Evolutionary conservation across 306 rosid genomes (phyloP).

Genomic region (Fragaria vesca): DNA sequence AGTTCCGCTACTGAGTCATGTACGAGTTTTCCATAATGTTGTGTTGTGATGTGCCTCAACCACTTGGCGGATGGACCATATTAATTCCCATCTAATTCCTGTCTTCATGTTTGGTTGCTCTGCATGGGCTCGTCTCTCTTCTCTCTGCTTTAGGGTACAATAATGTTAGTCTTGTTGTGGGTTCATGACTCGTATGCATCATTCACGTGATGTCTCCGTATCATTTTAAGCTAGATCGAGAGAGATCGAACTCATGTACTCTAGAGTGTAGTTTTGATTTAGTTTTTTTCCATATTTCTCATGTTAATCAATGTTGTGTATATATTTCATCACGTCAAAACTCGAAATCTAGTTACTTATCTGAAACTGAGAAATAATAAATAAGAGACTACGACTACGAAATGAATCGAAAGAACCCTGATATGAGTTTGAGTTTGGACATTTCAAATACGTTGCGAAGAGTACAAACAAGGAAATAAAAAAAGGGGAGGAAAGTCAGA

Average conservation of each 20-base stretch:
- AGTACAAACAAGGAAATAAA: too few relatives aligned
- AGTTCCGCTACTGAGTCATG: background rate
- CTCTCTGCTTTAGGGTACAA: constrained; percentile 15
- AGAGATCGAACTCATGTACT: too few relatives aligned
- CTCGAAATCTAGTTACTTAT: too few relatives aligned
- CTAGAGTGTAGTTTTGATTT: too few relatives aligned
- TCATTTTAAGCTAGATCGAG: too few relatives aligned
- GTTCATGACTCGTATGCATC: background rate
- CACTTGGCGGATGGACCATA: constrained; percentile 41
- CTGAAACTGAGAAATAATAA: too few relatives aligned
- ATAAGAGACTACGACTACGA: accelerated
- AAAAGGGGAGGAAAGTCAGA: background rate
- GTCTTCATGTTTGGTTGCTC: constrained; percentile 17
- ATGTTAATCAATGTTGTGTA: too few relatives aligned
- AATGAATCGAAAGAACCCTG: background rate
- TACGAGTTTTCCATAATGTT: constrained; percentile 39
- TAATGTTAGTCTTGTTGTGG: background rate
- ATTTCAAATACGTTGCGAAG: background rate
- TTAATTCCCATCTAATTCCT: background rate
- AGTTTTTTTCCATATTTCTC: too few relatives aligned
- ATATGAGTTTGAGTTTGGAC: background rate
- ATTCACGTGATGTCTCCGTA: background rate
- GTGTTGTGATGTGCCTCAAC: constrained; percentile 36
- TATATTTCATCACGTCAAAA: too few relatives aligned
- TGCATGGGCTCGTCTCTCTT: background rate